Base-by-base conservation (phyloP, 208 protist species). In the Leishmania arabica region DNA sequence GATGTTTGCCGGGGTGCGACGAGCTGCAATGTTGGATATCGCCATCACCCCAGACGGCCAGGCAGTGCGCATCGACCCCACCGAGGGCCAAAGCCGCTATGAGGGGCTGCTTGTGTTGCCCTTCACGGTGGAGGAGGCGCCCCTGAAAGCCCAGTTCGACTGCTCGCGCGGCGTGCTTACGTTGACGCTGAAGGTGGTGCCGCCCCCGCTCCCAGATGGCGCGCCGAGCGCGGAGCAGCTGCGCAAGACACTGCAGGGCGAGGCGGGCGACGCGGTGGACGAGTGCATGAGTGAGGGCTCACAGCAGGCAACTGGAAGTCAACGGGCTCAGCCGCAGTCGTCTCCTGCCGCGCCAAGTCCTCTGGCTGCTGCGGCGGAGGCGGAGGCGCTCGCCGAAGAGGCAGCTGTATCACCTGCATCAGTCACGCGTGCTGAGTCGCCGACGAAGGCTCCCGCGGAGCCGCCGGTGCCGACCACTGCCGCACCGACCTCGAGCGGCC, bases 111-210 rank as follows among this genome's bases (percentile, higher is more conserved):
- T 98, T 31, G 86, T 90, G 62, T 83, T 98, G 42, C 95, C 95
- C 7, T 98, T 96, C 77, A 84, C 93, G 2, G 95, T 98, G 62
- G 84, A 94, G 79, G 68, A 83, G 72, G 87, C 77, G 21, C 93
- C 95, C n/a, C 40, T 80, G 21, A 83, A 84, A 69, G 95, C 95
- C 15, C 90, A 88, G 80, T 95, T 96, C 74, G 92, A 96, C 40
- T 82, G 85, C n/a, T 49, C 54, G 0, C 86, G 80, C 2, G 76
- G 86, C 7, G 74, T 93, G 54, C 87, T 98, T 62, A 96, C 91
- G 51, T 85, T 98, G 31, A 88, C 88, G 69, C 84, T 98, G 60
- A 79, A 75, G 40, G 93, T 98, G 53, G 82, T 96, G 62, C 94
- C 94, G 34, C 94, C 94, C 15, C 79, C 60, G 21, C 78, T 88